Conservation (phyloP, 2,329 filamentous ascomycete species). For the Paraphaeosphaeria sporulosa region DNA sequence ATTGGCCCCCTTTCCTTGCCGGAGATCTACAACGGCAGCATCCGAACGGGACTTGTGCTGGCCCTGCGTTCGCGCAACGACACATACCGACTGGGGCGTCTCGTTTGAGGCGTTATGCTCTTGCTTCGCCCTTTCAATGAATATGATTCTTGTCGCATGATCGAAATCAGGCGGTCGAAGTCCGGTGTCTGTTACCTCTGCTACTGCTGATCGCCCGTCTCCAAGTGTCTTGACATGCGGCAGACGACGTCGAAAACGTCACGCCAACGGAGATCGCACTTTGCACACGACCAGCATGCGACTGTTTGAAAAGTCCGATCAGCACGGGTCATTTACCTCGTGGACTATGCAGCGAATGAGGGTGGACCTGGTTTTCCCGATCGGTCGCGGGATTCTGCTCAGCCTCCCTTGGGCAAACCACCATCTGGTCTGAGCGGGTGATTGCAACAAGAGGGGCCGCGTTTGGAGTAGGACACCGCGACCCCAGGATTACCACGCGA, state of each 20-base stretch:
- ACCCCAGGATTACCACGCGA: conserved; percentile 5
- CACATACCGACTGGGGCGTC: not conserved
- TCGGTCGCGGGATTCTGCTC: conserved; percentile 3
- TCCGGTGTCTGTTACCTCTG: not conserved
- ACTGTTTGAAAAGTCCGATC: conserved; percentile 11
- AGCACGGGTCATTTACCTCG: not conserved
- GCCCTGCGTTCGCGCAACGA: conserved; percentile 1
- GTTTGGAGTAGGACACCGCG: conserved; percentile 1
- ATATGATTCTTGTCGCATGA: not conserved
- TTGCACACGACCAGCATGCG: not conserved
- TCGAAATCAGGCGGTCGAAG: not conserved
- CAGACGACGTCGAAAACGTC: not conserved
- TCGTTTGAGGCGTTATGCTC: not conserved
- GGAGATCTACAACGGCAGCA: not conserved
- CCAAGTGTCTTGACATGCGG: not conserved
- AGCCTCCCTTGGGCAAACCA: conserved; percentile 1
- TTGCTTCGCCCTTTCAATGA: not conserved
- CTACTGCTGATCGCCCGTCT: not conserved
- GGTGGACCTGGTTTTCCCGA: not conserved
- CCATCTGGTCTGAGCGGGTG: conserved; percentile 2
- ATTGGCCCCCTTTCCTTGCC: conserved; percentile 3
- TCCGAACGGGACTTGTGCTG: not conserved
- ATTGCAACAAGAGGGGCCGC: not conserved
- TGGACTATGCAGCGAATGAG: conserved; percentile 11
- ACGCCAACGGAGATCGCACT: not conserved